Conservation (phyloP, 768 basidiomycete genomes). For the Suillus occidentalis region DNA sequence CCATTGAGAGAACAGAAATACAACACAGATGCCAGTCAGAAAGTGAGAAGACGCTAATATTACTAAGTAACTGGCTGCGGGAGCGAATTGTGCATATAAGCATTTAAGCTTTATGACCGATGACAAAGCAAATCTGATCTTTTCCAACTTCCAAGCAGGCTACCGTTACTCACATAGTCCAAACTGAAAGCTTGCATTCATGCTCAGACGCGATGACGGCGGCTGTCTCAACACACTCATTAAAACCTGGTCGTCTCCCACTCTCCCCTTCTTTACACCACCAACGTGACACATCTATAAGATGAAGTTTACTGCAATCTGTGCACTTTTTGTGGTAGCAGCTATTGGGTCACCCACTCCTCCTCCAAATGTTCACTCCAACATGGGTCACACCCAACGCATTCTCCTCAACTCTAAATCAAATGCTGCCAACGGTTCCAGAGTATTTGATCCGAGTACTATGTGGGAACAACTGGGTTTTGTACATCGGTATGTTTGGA, state of each 20-base stretch:
- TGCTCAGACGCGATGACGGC: background rate
- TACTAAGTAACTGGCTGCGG: no score
- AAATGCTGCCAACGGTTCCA: background rate
- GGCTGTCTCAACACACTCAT: background rate
- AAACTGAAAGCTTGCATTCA: background rate
- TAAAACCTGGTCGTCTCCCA: background rate
- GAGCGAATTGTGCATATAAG: no score
- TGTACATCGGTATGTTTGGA: background rate
- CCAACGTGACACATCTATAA: background rate
- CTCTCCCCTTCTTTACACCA: background rate
- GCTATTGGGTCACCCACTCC: background rate
- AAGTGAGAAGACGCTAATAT: no score
- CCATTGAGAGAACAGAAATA: slow-evolving; percentile 24
- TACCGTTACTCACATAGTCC: background rate
- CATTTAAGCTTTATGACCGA: no score
- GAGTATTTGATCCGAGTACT: background rate
- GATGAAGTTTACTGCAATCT: background rate
- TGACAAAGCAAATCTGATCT: no score
- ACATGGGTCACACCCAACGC: background rate
- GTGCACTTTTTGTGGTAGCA: background rate
- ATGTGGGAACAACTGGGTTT: background rate
- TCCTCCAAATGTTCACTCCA: background rate
- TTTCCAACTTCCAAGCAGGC: no score
- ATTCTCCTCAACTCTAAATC: background rate
- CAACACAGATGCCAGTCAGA: no score